Conservation (phyloP, 495 filamentous ascomycete species). For the Penicillium daleae region DNA sequence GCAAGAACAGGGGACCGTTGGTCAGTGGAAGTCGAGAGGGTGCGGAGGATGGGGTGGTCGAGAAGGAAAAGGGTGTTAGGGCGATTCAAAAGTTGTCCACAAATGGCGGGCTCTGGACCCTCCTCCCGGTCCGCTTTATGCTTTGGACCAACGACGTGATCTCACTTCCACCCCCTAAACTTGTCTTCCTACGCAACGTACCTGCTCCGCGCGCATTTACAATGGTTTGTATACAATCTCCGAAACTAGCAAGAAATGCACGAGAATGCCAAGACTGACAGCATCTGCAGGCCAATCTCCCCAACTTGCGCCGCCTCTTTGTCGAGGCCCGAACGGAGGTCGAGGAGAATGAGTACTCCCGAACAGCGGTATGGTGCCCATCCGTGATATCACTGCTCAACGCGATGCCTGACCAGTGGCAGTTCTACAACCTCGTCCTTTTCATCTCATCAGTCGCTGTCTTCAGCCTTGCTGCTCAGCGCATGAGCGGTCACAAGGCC, state of each 20-base stretch:
- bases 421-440: slow-evolving; percentile 98
- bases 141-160: slow-evolving; percentile 9
- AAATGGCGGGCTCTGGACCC: slow-evolving; percentile 40
- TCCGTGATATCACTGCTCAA: not conserved
- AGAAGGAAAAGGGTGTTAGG: slow-evolving; percentile 36
- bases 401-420: slow-evolving; percentile 6
- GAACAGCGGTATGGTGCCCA: slow-evolving; percentile 70
- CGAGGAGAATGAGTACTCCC: slow-evolving; percentile 92
- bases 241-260: not conserved
- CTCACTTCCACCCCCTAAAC: not conserved
- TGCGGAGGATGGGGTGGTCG: slow-evolving; percentile 15
- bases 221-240: slow-evolving; percentile 23
- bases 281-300: slow-evolving; percentile 72
- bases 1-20: slow-evolving; percentile 10
- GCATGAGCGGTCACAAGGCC: slow-evolving; percentile 56
- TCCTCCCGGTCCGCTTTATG: slow-evolving; percentile 30
- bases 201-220: not conserved
- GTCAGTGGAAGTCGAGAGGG: slow-evolving; percentile 14
- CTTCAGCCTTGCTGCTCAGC: slow-evolving; percentile 88
- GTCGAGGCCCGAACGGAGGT: slow-evolving; percentile 92
- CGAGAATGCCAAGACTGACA: slow-evolving; percentile 14
- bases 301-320: slow-evolving; percentile 93
- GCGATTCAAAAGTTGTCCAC: slow-evolving; percentile 48
- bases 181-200: not conserved
- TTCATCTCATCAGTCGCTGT: slow-evolving; percentile 94